These are phyloP conservation scores for Candida smagusa DNA, from an alignment of 1,139 yeast genomes.

Conservation along the genomic window DNA sequence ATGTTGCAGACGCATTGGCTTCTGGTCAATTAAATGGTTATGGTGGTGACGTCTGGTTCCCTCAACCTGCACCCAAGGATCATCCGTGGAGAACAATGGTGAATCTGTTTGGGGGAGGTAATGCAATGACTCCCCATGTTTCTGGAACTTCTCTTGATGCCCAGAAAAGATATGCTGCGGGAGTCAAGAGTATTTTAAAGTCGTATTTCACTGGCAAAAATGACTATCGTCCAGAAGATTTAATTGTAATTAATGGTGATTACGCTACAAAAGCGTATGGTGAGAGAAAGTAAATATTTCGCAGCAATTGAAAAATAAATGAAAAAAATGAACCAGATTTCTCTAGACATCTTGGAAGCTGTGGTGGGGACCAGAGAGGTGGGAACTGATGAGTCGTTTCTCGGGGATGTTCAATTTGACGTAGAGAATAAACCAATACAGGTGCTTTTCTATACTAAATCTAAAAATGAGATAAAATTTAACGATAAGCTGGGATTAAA, in stretches of 20 bases:
- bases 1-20: slow-evolving; percentile 69
- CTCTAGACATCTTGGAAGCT: no score
- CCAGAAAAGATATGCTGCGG: slow-evolving; percentile 68
- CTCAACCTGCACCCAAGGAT: slow-evolving; percentile 74
- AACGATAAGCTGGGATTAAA: slow-evolving; percentile 11
- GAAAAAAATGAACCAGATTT: neutral
- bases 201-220: slow-evolving; percentile 58
- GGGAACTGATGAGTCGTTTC: no score
- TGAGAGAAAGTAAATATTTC: slow-evolving; percentile 26
- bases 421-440: slow-evolving; percentile 1
- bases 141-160: slow-evolving; percentile 82
- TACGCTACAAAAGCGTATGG: slow-evolving; percentile 78
- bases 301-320: neutral
- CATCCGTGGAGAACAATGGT: slow-evolving; percentile 77
- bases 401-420: no score
- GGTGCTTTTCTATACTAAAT: slow-evolving; percentile 11
- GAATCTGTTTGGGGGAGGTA: slow-evolving; percentile 68
- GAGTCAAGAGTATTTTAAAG: slow-evolving; percentile 62
- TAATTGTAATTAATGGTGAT: slow-evolving; percentile 68
- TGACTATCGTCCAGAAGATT: slow-evolving; percentile 71
- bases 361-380: no score
- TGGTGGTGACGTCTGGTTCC: slow-evolving; percentile 84
- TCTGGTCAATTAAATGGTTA: slow-evolving; percentile 73
- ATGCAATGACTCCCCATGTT: slow-evolving; percentile 84
- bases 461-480: slow-evolving; percentile 7